phyloP scores from a whole-genome alignment of 441 rosid species.

The Flueggea neowawraea region DNA sequence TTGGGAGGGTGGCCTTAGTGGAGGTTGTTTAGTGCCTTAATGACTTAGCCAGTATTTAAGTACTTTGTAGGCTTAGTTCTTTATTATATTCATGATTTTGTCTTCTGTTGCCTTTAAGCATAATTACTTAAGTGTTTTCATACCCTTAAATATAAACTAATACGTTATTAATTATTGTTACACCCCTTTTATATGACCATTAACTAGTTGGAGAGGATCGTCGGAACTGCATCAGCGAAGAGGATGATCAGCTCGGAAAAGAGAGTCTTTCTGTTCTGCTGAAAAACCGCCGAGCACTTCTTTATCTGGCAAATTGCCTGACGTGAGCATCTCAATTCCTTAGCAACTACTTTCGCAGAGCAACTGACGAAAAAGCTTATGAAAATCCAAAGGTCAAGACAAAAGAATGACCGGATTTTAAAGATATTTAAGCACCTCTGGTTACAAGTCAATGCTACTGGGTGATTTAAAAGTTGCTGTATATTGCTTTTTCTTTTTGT shows the following conservation, averaged over 20 bases:
- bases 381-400: no score
- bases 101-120: background rate
- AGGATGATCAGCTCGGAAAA: slow-evolving; percentile 75
- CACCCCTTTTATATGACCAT: slow-evolving; percentile 4
- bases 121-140: background rate
- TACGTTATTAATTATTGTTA: background rate
- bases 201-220: slow-evolving; percentile 73
- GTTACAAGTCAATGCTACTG: no score
- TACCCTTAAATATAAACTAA: background rate
- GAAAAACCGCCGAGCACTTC: background rate
- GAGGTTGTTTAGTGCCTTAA: background rate
- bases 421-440: no score
- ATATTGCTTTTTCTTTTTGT: no score
- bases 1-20: no score
- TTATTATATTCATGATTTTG: background rate
- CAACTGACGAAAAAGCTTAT: no score
- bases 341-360: no score
- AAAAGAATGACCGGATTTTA: no score
- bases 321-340: no score
- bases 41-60: background rate
- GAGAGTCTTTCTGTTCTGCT: slow-evolving; percentile 61
- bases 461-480: no score
- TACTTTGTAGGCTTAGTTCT: background rate
- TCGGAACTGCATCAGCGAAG: slow-evolving; percentile 56
- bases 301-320: no score